Conservation (phyloP, 2,329 filamentous ascomycete species). For the Zasmidium cellare region DNA sequence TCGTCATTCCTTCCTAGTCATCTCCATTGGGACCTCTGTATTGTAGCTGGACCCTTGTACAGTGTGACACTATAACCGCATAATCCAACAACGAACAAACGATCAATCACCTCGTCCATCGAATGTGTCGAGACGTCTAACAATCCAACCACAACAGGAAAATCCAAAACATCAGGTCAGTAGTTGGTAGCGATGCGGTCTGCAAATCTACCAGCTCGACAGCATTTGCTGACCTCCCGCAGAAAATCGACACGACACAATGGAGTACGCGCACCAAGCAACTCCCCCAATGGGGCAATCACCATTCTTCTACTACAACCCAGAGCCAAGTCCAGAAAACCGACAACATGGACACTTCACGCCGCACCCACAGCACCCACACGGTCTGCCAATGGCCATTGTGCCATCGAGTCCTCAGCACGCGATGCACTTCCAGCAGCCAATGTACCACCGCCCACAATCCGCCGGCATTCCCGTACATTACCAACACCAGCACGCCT, state of each 20-base stretch:
- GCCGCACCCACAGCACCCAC: constrained; percentile 44
- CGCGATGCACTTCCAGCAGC: constrained; percentile 56
- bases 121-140: constrained; percentile 21
- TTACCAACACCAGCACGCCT: constrained; percentile 45
- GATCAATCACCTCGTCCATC: constrained; percentile 16
- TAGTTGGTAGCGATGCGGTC: constrained; percentile 18
- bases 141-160: constrained; percentile 5
- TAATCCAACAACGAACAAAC: constrained; percentile 9
- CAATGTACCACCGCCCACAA: constrained; percentile 37
- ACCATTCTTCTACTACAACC: constrained; percentile 84
- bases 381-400: constrained; percentile 44
- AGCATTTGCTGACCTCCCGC: constrained; percentile 20
- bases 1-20: constrained; percentile 22
- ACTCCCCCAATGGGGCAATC: constrained; percentile 63
- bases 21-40: constrained; percentile 13
- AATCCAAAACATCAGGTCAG: constrained; percentile 18
- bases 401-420: constrained; percentile 48
- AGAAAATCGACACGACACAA: constrained; percentile 21
- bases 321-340: constrained; percentile 70
- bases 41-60: constrained; percentile 20
- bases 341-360: constrained; percentile 76
- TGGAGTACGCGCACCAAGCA: constrained; percentile 45
- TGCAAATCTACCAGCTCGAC: constrained; percentile 14
- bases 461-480: constrained; percentile 35
- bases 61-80: constrained; percentile 15